Percentiles rank a stretch among this genome's conserved stretches.
phyloP scores from a whole-genome alignment of 2,329 filamentous ascomycete species.

The Diplocarpon mali region DNA sequence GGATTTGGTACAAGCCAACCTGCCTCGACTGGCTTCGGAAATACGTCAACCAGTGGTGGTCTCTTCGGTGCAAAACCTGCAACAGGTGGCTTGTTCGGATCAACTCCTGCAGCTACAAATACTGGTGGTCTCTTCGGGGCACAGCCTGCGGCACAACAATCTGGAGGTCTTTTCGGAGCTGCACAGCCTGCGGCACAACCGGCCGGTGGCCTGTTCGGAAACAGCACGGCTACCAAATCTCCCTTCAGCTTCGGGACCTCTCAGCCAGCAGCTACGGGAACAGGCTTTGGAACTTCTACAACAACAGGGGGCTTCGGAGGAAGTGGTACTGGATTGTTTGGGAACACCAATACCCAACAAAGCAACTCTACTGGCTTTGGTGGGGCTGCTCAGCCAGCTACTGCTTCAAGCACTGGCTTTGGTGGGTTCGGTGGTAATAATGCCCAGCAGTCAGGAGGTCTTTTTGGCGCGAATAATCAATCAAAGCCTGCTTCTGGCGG shows the following conservation, averaged over 20 bases:
- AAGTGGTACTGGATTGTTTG: slow-evolving; percentile 31
- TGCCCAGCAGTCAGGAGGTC: slow-evolving; percentile 26
- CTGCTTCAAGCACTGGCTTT: slow-evolving; percentile 25
- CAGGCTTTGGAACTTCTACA: slow-evolving; percentile 21
- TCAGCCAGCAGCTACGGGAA: slow-evolving; percentile 14
- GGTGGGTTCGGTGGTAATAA: slow-evolving; percentile 33
- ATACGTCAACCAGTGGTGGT: slow-evolving; percentile 24
- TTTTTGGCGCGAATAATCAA: slow-evolving; percentile 26
- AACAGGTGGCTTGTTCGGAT: slow-evolving; percentile 33
- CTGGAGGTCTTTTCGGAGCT: slow-evolving; percentile 18
- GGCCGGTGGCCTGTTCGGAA: slow-evolving; percentile 22
- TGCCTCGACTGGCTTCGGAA: slow-evolving; percentile 37
- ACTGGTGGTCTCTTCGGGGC: slow-evolving; percentile 31
- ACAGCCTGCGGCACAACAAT: slow-evolving; percentile 20
- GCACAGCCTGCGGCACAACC: slow-evolving; percentile 25
- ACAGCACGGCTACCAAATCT: slow-evolving; percentile 31
- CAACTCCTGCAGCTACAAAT: slow-evolving; percentile 20
- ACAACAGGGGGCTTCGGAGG: slow-evolving; percentile 19
- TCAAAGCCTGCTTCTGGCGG: slow-evolving; percentile 30
- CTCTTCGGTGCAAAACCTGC: slow-evolving; percentile 32
- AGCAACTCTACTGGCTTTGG: slow-evolving; percentile 28
- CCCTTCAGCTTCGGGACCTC: slow-evolving; percentile 23
- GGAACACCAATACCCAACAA: slow-evolving; percentile 23
- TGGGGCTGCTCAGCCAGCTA: slow-evolving; percentile 31
- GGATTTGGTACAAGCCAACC: slow-evolving; percentile 32